A percentile compares a stretch with the other conserved stretches of the same genome.
Conservation (phyloP, 352 stramenopile genomes). For the Phytophthora crassamura region DNA sequence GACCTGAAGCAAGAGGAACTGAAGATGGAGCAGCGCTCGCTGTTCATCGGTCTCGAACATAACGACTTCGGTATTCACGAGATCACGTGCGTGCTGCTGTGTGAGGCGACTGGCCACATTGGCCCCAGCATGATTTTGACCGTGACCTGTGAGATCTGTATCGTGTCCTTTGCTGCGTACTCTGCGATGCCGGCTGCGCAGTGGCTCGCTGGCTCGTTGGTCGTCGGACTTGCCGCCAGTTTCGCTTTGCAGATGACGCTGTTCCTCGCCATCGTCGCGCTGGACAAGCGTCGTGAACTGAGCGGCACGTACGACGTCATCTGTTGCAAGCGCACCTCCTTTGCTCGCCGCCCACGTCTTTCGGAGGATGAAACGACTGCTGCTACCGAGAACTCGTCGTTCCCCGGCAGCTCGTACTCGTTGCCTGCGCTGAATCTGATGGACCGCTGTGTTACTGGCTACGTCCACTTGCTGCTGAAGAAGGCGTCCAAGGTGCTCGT, state of each 20-base stretch:
- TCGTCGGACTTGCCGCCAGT: conserved; percentile 54
- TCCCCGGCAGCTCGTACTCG: conserved; percentile 36
- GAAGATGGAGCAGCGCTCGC: conserved; percentile 46
- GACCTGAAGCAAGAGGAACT: conserved; percentile 56
- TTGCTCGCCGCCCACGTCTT: conserved; percentile 23
- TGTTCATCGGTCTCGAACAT: conserved; percentile 60
- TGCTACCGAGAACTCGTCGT: conserved; percentile 38
- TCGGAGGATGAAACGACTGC: conserved; percentile 41
- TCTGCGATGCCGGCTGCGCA: conserved; percentile 70
- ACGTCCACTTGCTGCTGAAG: conserved; percentile 47
- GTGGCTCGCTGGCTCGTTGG: conserved; percentile 66
- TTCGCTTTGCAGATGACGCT: conserved; percentile 74
- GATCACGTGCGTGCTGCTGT: conserved; percentile 57
- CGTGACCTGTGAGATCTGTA: conserved; percentile 49
- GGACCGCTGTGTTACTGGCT: conserved; percentile 48
- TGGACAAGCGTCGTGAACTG: conserved; percentile 78
- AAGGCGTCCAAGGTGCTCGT: conserved; percentile 65
- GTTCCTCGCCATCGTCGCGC: conserved; percentile 60
- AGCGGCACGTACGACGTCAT: conserved; percentile 63
- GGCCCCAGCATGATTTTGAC: conserved; percentile 69
- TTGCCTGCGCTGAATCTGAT: conserved; percentile 41
- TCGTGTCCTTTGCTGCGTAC: conserved; percentile 63
- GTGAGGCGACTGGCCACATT: conserved; percentile 54
- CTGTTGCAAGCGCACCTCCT: conserved; percentile 51
- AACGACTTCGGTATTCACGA: conserved; percentile 57